Evolutionary conservation across 805 yeast genomes (phyloP).

Genomic region (Metschnikowia gelsemii): DNA sequence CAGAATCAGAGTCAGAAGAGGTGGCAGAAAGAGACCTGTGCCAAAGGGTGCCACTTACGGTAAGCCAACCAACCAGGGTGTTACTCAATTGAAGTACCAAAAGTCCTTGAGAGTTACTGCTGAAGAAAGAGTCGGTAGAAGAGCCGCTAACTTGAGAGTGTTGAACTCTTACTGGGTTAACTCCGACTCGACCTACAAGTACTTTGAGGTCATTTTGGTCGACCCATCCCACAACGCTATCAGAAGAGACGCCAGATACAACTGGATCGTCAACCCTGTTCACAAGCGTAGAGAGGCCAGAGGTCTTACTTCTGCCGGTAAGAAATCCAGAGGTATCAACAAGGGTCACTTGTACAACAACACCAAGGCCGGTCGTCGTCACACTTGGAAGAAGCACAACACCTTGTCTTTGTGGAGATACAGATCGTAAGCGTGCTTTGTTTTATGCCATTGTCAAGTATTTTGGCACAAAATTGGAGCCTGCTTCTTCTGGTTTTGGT

Average conservation of each 20-base stretch:
- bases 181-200: constrained; percentile 99
- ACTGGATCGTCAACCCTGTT: constrained; percentile 99
- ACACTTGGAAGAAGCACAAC: constrained; percentile 99
- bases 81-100: constrained; percentile 98
- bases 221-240: constrained; percentile 98
- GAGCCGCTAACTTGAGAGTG: constrained; percentile 98
- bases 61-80: constrained; percentile 99
- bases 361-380: constrained; percentile 98
- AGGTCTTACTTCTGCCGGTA: constrained; percentile 97
- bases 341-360: constrained; percentile 99
- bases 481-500: too few species aligned
- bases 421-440: constrained; percentile 63
- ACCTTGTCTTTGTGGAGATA: constrained; percentile 99
- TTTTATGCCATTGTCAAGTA: too few species aligned
- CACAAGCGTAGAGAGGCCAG: constrained; percentile 99
- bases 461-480: too few species aligned
- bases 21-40: constrained; percentile 99
- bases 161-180: constrained; percentile 99
- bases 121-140: constrained; percentile 99
- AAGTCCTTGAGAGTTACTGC: constrained; percentile 97
- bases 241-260: constrained; percentile 97
- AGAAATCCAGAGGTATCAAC: constrained; percentile 99
- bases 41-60: constrained; percentile 99
- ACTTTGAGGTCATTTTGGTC: constrained; percentile 95
- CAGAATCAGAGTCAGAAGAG: constrained; percentile 99